Evolutionary conservation across 768 basidiomycete species (phyloP), one percentile per base, ranked within the genome.

Genomic region (Leccinum incarnatum): DNA sequence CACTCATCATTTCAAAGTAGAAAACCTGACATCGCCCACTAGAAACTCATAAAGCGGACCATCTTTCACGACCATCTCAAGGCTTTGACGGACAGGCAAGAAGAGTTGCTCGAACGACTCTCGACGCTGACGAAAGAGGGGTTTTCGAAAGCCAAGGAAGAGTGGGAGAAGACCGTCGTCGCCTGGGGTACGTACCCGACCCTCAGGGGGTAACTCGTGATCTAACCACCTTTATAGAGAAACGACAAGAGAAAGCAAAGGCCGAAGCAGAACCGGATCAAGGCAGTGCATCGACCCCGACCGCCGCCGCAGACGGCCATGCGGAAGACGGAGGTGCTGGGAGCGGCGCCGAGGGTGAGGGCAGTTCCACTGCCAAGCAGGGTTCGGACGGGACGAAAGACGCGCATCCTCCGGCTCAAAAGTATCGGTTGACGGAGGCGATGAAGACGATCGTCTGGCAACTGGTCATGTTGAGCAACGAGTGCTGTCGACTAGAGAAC

Each of bases 11-110:
- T 37, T 25, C 8, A 42, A 25, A 34, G 49, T 15, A 56, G 29
- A 21, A 27, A 14, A 0, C 17, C 61, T 72, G 36, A 72, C 54
- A 19, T 0, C 32, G 17, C 27, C 7, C 19, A 12, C 50, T 69
- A 95, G 90, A 98, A 97, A 86, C 82, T 98, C 49, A 90, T 95
- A 72, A 94, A 94, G 70, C 85, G 93, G 7, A 90, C 91, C n/a
- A 83, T 95, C 12, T 95, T 88, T 74, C 68, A 73, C 0, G 88
- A 89, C 9, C 93, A 95, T 65, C 79, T 83, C 55, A 78, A 80
- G 45, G 77, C 90, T 27, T 76, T 95, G 5, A 77, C 79, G 0
- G 79, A 85, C 56, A 79, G 85, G 48, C 90, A 94, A 70, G 87
- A 89, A 0, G 80, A 81, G 29, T 74, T 93, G 0, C 75, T 97